Evolutionary conservation across 345 rosid species (phyloP), one percentile per base, ranked within the genome.

Genomic region (Syzygium aromaticum): DNA sequence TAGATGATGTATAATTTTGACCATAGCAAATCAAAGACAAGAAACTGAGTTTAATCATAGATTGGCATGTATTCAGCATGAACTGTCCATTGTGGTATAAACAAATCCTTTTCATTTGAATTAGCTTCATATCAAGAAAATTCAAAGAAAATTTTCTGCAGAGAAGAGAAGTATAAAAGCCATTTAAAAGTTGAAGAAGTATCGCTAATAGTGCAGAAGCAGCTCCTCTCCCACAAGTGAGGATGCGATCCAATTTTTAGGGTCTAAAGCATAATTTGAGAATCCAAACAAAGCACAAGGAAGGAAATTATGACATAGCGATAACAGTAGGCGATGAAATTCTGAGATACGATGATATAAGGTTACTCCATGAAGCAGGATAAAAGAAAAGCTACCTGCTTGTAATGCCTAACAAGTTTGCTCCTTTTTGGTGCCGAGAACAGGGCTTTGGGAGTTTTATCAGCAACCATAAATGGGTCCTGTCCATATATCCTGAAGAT

Each of bases 401-500:
- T 96, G 91, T 93, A 96, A 89, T 88, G 77, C 85, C 95, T 94
- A 46, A 93, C 77, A 86, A 78, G 90, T 90, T 94, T 96, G 84
- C 94, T 91, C 91, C 90, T 93, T 92, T 91, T 96, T 17, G 95
- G 93, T 87, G 97, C 92, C 4, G 96, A 91, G 91, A 92, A 95
- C 89, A 95, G 87, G 84, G 92, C 86, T 87, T 94, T 96, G 51
- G 97, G 86, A 86, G 92, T 88, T 90, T 89, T 90, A 86, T 98
- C 96, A 87, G 92, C 86, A 51, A 89, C 93, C 90, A 92, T 93
- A 86, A 93, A 91, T 33, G 98, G 95, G 89, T 95, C 99, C 90
- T 95, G 99, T 43, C 99, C 99, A 80, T 93, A 96, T 51, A 98
- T 90, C 61, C 96, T 93, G 90, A 96, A 96, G 46, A 95, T 89